Evolutionary conservation across 192 early-diverging fungal genomes (phyloP), one percentile per base, ranked within the genome.

Genomic region (Backusella psychrophila): DNA sequence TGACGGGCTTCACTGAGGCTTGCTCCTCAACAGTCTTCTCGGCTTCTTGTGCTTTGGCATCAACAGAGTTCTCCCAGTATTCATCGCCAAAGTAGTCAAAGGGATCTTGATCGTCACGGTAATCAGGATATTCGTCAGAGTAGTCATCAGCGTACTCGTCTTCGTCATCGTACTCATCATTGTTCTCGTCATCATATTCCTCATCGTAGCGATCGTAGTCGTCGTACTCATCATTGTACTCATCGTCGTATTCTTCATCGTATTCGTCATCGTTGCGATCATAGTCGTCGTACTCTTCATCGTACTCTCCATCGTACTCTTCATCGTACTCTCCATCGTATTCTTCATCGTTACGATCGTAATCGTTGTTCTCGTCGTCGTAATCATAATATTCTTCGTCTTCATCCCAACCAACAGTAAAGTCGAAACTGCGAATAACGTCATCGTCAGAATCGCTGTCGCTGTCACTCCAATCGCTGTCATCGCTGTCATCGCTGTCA

Each of bases 61-160:
- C 56, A 29, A 4, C 56, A 29, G 56, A 63, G 56, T 63, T 63
- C 23, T 63, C 56, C 56, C 56, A 63, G 56, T 63, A 63, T 29
- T 63, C 56, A 63, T 63, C 56, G 29, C 56, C 56, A n/a, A 63
- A 63, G 7, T 63, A 63, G 9, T 63, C 56, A 63, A 63, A 63
- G 56, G 56, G 23, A 63, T 63, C 26, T 63, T 63, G 23, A 29
- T 63, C 56, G 4, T 63, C 23, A 29, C 56, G 56, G 23, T 63
- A 63, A 3, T 63, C 56, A 63, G 56, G 56, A 63, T 63, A 63
- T 14, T 29, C 23, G 8, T 63, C 23, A 29, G 56, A 23, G 56
- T 63, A 29, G 21, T 63, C 56, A 63, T 63, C 56, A 63, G 21
- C 56, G 56, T 63, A 63, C 26, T 63, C 56, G 4, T 63, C 26